Conservation (phyloP, 345 rosid species). For the Ailanthus altissimus region DNA sequence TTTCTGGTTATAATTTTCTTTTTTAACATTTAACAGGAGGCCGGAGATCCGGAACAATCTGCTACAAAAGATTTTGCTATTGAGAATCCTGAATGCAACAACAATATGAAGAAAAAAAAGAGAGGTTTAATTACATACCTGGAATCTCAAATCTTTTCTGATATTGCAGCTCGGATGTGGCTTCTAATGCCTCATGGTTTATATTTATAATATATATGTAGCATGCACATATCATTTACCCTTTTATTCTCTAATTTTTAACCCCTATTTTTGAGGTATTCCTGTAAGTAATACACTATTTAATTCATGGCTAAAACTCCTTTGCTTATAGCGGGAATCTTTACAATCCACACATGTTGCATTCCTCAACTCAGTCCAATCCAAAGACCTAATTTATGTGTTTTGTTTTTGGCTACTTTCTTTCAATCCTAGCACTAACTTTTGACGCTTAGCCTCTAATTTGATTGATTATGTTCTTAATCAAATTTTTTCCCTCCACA, state of each 20-base stretch:
- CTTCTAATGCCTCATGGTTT: not conserved
- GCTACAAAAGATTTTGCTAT: too few relatives aligned
- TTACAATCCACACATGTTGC: slow-evolving; percentile 21
- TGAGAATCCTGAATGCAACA: too few relatives aligned
- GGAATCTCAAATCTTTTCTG: slow-evolving; percentile 9
- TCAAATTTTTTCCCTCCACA: too few relatives aligned
- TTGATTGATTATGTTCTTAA: not conserved
- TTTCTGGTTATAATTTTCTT: too few relatives aligned
- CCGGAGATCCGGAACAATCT: too few relatives aligned
- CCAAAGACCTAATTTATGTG: not conserved
- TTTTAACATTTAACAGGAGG: too few relatives aligned
- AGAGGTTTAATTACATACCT: slow-evolving; percentile 9
- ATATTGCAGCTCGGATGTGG: not conserved
- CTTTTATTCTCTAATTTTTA: not conserved
- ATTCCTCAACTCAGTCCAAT: not conserved
- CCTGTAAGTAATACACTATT: not conserved
- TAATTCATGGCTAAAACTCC: not conserved
- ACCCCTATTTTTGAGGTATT: slow-evolving; percentile 11
- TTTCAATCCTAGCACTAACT: not conserved
- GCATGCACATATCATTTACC: not conserved
- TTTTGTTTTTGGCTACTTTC: not conserved
- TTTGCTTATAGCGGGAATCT: slow-evolving; percentile 17
- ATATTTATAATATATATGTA: not conserved
- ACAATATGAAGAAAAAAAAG: too few relatives aligned
- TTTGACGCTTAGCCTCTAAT: not conserved